Evolutionary conservation across 2,329 filamentous ascomycete species (phyloP).

Genomic region (Rutstroemia sp.): DNA sequence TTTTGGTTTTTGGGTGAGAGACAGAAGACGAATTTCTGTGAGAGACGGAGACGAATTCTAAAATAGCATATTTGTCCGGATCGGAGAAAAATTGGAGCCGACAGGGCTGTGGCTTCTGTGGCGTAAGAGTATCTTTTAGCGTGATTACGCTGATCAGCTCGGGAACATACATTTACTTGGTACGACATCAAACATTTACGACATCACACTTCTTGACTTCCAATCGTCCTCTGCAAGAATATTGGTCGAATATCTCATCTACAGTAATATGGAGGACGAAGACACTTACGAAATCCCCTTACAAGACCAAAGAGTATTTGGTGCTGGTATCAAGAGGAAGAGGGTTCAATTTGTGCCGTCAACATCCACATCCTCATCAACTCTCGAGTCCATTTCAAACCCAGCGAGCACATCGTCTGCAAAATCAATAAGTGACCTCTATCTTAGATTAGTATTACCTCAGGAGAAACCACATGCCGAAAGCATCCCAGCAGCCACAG

Average conservation of each 20-base stretch:
- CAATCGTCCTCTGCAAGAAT: no score
- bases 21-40: no score
- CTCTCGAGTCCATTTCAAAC: conserved; percentile 24
- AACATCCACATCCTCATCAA: conserved; percentile 21
- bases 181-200: no score
- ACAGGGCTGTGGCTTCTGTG: conserved; percentile 4
- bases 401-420: conserved; percentile 16
- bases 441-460: conserved; percentile 57
- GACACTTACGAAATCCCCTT: conserved; percentile 51
- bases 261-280: conserved; percentile 32
- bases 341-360: conserved; percentile 48
- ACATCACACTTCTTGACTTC: no score
- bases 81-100: neutral
- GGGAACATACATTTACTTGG: neutral
- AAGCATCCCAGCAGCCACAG: neutral
- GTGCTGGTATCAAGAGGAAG: conserved; percentile 55
- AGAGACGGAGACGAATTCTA: neutral
- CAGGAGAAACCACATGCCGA: conserved; percentile 5
- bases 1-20: neutral
- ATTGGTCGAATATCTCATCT: neutral
- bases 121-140: neutral
- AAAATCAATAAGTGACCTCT: conserved; percentile 42
- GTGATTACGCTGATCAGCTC: neutral
- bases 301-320: conserved; percentile 51
- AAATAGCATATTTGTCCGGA: conserved; percentile 6